Conservation (phyloP, 139 green algal species). For the Chlamydomonas urium region DNA sequence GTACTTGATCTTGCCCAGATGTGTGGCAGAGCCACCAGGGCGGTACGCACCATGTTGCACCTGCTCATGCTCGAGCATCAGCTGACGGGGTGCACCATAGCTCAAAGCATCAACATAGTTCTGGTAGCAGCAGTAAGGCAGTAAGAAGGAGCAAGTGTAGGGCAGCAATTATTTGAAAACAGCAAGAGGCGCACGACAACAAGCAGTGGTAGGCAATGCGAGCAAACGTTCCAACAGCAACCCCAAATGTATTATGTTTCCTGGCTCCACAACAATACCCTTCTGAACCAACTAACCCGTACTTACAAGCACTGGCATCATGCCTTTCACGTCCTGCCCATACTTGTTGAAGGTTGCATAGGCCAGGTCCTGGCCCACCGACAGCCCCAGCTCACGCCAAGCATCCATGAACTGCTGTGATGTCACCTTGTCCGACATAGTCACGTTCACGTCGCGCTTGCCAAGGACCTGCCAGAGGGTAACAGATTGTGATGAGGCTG, state of each 20-base stretch:
- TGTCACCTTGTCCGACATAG: constrained; percentile 30
- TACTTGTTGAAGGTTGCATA: constrained; percentile 52
- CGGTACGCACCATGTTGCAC: constrained; percentile 42
- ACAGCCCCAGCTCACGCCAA: constrained; percentile 36
- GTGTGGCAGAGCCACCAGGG: constrained; percentile 27
- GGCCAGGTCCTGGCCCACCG: constrained; percentile 8
- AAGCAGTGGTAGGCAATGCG: constrained; percentile 1
- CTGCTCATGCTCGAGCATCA: constrained; percentile 38
- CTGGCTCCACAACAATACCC: too few relatives aligned
- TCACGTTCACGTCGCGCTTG: constrained; percentile 25
- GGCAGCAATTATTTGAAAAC: not conserved
- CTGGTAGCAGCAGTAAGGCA: constrained; percentile 8
- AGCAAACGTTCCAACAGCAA: too few relatives aligned
- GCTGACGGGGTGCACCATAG: constrained; percentile 36
- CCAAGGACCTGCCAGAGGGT: constrained; percentile 27
- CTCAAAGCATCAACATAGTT: constrained; percentile 48
- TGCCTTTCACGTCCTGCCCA: constrained; percentile 33
- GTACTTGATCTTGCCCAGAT: constrained; percentile 40
- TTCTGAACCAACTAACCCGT: too few relatives aligned
- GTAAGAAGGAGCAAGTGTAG: not conserved
- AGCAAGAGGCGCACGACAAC: not conserved
- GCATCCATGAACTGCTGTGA: constrained; percentile 34
- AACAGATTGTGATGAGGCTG: too few relatives aligned
- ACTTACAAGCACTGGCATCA: constrained; percentile 46
- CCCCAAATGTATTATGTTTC: too few relatives aligned